A percentile compares a stretch with the other conserved stretches of the same genome.
Conservation (phyloP, 2,329 filamentous ascomycete genomes). For the Claviceps pazoutovae region DNA sequence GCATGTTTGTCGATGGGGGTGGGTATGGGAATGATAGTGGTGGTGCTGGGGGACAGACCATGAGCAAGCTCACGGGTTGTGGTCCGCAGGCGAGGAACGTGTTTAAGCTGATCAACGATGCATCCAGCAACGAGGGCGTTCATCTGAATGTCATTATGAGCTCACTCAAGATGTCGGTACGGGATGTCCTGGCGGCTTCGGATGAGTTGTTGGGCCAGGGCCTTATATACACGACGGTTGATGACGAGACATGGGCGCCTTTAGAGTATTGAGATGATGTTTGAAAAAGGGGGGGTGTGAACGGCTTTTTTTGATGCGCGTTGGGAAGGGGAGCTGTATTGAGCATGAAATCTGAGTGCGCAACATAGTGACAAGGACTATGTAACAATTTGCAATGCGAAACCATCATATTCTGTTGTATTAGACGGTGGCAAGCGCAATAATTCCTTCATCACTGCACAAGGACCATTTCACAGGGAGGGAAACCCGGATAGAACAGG, state of each 20-base stretch:
- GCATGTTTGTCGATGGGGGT: conserved; percentile 43
- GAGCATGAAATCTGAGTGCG: not conserved
- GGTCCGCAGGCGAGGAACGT: conserved; percentile 51
- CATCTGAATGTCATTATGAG: conserved; percentile 66
- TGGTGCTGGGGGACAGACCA: conserved; percentile 22
- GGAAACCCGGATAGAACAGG: too few relatives aligned
- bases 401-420: not conserved
- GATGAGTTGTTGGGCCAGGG: conserved; percentile 66
- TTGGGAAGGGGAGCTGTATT: not conserved
- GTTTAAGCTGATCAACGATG: conserved; percentile 52
- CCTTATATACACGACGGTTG: conserved; percentile 77
- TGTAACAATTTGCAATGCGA: not conserved
- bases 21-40: conserved; percentile 25
- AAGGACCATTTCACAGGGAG: not conserved
- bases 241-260: conserved; percentile 84
- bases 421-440: too few relatives aligned
- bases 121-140: conserved; percentile 65
- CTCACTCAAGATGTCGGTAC: conserved; percentile 47
- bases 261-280: conserved; percentile 37
- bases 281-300: not conserved
- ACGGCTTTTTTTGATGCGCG: not conserved
- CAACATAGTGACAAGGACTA: not conserved
- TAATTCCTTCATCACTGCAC: not conserved
- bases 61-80: conserved; percentile 31
- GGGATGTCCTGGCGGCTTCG: conserved; percentile 61